A percentile compares a stretch with the other conserved stretches of the same genome.
Conservation (phyloP, 441 rosid genomes). For the Eutrema salsugineum region DNA sequence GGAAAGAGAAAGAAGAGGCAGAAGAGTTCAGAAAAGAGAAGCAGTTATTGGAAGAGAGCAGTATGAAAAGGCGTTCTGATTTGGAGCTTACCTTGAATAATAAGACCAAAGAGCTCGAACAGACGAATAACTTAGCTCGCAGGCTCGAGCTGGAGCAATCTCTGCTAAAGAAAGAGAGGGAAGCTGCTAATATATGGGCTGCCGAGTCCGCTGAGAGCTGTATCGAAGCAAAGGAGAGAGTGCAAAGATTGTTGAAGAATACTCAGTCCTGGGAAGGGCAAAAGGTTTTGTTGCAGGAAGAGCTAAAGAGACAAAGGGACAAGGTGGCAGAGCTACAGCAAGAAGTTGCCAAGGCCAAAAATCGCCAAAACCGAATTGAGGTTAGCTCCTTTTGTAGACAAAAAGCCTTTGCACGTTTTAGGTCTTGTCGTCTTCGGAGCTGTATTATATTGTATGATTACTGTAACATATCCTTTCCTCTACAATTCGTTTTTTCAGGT, state of each 20-base stretch:
- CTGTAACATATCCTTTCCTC: constrained; percentile 21
- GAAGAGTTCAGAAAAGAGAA: constrained; percentile 81
- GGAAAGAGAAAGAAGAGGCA: constrained; percentile 91
- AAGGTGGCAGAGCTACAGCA: constrained; percentile 46
- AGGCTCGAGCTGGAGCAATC: constrained; percentile 83
- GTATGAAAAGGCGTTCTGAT: constrained; percentile 83
- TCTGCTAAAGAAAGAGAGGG: constrained; percentile 68
- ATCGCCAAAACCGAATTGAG: constrained; percentile 58
- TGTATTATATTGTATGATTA: constrained; percentile 17
- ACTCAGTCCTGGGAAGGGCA: constrained; percentile 85
- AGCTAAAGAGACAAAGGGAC: constrained; percentile 57
- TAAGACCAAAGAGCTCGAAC: constrained; percentile 76
- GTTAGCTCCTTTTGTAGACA: constrained; percentile 37
- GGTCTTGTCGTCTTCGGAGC: constrained; percentile 27
- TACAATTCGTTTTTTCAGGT: constrained; percentile 17
- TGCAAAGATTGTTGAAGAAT: constrained; percentile 56
- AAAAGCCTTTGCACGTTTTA: constrained; percentile 23
- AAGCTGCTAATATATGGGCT: constrained; percentile 67
- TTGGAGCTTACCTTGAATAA: constrained; percentile 81
- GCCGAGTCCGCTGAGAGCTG: constrained; percentile 71
- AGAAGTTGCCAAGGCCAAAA: constrained; percentile 68
- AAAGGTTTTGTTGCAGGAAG: constrained; percentile 67
- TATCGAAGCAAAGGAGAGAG: constrained; percentile 73
- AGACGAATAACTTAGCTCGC: constrained; percentile 61
- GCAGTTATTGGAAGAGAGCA: constrained; percentile 68